phyloP scores from a whole-genome alignment of 768 basidiomycete species.

The Phlebiopsis gigantea region DNA sequence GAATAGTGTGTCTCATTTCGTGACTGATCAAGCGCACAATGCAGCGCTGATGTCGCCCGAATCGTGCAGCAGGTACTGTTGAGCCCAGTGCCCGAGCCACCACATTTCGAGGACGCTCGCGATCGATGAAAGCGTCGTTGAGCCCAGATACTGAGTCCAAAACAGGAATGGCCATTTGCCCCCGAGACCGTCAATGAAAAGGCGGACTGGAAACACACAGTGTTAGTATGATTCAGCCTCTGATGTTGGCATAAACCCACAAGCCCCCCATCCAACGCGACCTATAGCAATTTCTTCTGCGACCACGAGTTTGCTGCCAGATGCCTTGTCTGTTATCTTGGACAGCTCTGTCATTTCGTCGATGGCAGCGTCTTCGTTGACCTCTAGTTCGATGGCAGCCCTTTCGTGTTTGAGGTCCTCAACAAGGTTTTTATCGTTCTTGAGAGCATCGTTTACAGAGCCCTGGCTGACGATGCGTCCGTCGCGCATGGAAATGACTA shows the following conservation, averaged over 20 bases:
- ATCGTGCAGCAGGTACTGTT: conserved; percentile 25
- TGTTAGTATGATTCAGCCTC: background rate
- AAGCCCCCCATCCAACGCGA: conserved; percentile 29
- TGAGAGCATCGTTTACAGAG: conserved; percentile 40
- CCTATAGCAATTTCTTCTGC: conserved; percentile 33
- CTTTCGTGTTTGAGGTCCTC: conserved; percentile 20
- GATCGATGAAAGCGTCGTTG: conserved; percentile 14
- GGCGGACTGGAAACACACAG: conserved; percentile 21
- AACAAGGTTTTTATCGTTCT: conserved; percentile 30
- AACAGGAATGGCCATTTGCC: conserved; percentile 19
- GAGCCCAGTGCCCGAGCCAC: conserved; percentile 33
- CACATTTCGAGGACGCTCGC: conserved; percentile 24
- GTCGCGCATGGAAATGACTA: conserved; percentile 51
- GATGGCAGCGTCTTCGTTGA: conserved; percentile 9
- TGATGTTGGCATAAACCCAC: conserved; percentile 17
- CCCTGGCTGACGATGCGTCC: conserved; percentile 46
- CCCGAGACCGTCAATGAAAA: conserved; percentile 28
- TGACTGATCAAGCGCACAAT: conserved; percentile 25
- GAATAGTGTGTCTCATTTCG: no score
- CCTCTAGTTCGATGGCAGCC: conserved; percentile 18
- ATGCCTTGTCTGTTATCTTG: conserved; percentile 12
- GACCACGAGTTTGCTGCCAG: conserved; percentile 24
- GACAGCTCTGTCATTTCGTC: conserved; percentile 12
- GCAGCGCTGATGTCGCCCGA: conserved; percentile 23
- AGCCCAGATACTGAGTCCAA: conserved; percentile 23